Percentiles rank a stretch among this genome's conserved stretches.
Conservation (phyloP, 441 rosid genomes). For the Pelargonium cotyledonis region DNA sequence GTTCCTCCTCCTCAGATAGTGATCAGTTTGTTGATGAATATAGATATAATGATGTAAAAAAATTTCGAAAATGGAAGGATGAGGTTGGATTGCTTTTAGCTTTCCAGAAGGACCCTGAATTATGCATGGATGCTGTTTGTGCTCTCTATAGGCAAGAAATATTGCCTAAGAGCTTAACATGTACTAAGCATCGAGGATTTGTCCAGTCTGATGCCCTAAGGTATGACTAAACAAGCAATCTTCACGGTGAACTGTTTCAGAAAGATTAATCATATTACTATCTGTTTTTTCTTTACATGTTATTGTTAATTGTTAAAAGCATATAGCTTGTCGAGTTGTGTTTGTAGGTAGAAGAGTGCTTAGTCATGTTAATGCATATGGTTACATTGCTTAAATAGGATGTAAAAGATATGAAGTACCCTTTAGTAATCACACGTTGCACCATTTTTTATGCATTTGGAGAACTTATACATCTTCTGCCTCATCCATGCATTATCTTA, state of each 20-base stretch:
- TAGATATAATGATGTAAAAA: background rate
- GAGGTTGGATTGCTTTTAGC: constrained; percentile 19
- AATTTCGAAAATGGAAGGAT: constrained; percentile 21
- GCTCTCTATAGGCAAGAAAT: constrained; percentile 26
- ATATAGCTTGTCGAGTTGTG: background rate
- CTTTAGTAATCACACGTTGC: too few relatives aligned
- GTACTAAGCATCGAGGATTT: constrained; percentile 18
- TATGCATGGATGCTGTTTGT: constrained; percentile 36
- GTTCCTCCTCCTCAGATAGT: background rate
- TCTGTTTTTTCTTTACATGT: too few relatives aligned
- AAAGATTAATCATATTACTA: background rate
- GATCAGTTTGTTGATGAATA: background rate
- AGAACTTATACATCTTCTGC: background rate
- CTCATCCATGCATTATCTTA: background rate
- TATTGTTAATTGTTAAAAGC: too few relatives aligned
- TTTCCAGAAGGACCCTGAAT: constrained; percentile 19
- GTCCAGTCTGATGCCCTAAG: constrained; percentile 7
- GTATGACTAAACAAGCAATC: constrained; percentile 17
- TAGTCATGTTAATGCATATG: too few relatives aligned
- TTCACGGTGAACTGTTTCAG: background rate
- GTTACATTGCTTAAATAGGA: too few relatives aligned
- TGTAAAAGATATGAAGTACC: too few relatives aligned
- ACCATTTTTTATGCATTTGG: too few relatives aligned
- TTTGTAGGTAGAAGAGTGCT: background rate
- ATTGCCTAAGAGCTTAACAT: background rate